phyloP scores from a whole-genome alignment of 192 early-diverging fungal species.

The Backusella tarrabulga region DNA sequence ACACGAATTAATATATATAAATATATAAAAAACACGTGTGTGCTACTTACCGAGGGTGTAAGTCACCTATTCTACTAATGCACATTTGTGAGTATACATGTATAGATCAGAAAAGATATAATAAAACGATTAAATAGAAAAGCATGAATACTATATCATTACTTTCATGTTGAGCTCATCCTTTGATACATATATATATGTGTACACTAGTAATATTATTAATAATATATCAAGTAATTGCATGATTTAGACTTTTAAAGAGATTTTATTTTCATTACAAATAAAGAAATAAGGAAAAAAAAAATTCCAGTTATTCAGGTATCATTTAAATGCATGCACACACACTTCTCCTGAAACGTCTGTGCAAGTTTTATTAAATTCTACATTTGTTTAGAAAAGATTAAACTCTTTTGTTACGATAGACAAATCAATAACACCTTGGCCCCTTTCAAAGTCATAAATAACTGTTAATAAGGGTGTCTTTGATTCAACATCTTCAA shows the following conservation, averaged over 20 bases:
- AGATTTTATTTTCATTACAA: background rate
- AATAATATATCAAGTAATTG: background rate
- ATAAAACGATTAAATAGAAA: background rate
- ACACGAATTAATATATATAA: slow-evolving; percentile 3
- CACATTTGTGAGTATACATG: background rate
- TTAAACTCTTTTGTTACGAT: slow-evolving; percentile 25
- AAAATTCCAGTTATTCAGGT: background rate
- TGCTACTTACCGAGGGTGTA: background rate
- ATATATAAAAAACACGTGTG: slow-evolving; percentile 1
- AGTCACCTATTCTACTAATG: background rate
- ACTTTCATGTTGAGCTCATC: too few relatives aligned
- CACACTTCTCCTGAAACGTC: background rate
- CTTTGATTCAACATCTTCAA: slow-evolving; percentile 32
- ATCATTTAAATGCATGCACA: background rate
- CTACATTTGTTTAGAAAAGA: background rate
- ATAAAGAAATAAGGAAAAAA: background rate
- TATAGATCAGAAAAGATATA: background rate
- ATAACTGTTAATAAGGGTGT: slow-evolving; percentile 40
- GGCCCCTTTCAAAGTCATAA: slow-evolving; percentile 55
- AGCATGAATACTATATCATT: background rate
- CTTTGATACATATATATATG: background rate
- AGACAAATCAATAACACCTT: slow-evolving; percentile 46
- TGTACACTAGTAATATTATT: background rate
- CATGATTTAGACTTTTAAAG: background rate
- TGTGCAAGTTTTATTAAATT: slow-evolving; percentile 9